A percentile compares a stretch with the other conserved stretches of the same genome.
Conservation (phyloP, 129 eudicot genomes). For the Lonicera japonica region DNA sequence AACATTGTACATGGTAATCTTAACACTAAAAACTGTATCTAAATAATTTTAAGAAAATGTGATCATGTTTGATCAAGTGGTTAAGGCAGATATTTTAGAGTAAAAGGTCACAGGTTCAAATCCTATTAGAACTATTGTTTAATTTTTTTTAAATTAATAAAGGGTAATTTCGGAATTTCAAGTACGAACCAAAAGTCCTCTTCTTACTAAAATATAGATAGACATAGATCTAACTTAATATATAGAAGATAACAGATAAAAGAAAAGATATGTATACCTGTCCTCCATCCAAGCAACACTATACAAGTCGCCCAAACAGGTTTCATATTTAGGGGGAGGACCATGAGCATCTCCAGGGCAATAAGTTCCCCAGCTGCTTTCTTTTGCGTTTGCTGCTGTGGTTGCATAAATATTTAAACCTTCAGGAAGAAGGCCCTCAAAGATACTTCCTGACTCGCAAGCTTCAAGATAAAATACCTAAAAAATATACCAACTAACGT, state of each 20-base stretch:
- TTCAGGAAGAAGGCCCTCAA: slow-evolving; percentile 81
- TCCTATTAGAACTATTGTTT: no score
- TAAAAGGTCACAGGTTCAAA: no score
- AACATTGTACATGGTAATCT: no score
- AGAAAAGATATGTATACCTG: slow-evolving; percentile 36
- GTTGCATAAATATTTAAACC: slow-evolving; percentile 91
- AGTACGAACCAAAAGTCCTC: no score
- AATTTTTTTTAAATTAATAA: no score
- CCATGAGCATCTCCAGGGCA: slow-evolving; percentile 76
- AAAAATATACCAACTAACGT: neutral
- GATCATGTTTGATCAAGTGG: no score
- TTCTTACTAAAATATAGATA: no score
- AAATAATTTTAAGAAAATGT: no score
- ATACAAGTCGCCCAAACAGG: slow-evolving; percentile 95
- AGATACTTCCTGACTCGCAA: slow-evolving; percentile 92
- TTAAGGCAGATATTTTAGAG: no score
- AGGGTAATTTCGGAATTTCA: no score
- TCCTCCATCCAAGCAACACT: slow-evolving; percentile 99
- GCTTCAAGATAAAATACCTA: slow-evolving; percentile 95
- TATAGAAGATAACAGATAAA: neutral
- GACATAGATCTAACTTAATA: no score
- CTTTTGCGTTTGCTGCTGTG: slow-evolving; percentile 79
- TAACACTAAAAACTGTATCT: no score
- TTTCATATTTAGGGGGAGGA: slow-evolving; percentile 75
- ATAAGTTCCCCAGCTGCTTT: slow-evolving; percentile 93